Conservation (phyloP, 805 yeast genomes). For the Helenozyma rhizophorensis region DNA sequence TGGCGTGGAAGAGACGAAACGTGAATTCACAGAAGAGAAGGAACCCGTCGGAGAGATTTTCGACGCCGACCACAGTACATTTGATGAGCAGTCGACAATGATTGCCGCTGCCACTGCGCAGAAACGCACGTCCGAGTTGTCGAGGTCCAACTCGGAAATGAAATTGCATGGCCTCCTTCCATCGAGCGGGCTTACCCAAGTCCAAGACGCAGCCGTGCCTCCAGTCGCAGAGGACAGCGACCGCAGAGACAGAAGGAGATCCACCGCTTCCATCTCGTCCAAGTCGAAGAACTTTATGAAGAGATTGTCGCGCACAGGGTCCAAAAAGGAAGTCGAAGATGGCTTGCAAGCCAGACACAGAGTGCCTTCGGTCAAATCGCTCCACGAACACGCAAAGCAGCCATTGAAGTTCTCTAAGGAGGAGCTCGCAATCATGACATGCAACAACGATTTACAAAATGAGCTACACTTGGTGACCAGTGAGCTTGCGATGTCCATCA, state of each 20-base stretch:
- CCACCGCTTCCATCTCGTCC: conserved; percentile 23
- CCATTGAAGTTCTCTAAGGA: conserved; percentile 46
- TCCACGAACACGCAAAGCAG: conserved; percentile 5
- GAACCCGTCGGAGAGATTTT: no score
- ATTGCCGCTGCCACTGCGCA: no score
- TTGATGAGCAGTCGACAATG: no score
- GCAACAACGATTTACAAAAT: conserved; percentile 53
- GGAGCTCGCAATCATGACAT: conserved; percentile 57
- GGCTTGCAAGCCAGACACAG: background rate
- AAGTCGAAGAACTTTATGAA: conserved; percentile 31
- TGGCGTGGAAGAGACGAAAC: no score
- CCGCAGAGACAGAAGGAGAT: conserved; percentile 16
- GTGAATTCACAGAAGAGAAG: no score
- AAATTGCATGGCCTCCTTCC: conserved; percentile 13
- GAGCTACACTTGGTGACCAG: conserved; percentile 67
- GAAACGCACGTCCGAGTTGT: no score
- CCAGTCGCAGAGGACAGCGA: no score
- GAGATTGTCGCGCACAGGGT: conserved; percentile 24
- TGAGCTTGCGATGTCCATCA: conserved; percentile 69
- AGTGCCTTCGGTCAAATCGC: conserved; percentile 1
- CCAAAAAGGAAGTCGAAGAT: conserved; percentile 4
- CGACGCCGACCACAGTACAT: no score
- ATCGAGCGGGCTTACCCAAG: conserved; percentile 10
- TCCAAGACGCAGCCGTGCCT: no score
- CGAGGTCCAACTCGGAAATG: conserved; percentile 14